These are phyloP conservation scores for Boletellus dicymbophilus DNA, from an alignment of 1,284 basidiomycete genomes.

Conservation along the genomic window DNA sequence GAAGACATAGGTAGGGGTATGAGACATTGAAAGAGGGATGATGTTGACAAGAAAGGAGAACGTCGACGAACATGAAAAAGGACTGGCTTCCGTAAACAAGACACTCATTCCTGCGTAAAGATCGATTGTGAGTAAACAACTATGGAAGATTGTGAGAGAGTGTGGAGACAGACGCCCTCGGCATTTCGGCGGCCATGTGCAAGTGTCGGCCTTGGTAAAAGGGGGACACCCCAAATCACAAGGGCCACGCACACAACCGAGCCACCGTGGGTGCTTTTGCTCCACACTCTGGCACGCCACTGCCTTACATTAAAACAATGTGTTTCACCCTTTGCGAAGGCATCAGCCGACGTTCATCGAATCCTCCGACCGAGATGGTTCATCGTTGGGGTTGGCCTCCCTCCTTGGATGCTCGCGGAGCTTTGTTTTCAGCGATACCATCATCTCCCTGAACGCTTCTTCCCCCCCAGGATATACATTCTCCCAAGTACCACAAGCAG, in stretches of 20 bases:
- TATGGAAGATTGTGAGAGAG: constrained; percentile 34
- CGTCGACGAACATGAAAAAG: constrained; percentile 21
- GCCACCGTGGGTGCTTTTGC: constrained; percentile 22
- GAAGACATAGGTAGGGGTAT: constrained; percentile 24
- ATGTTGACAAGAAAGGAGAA: constrained; percentile 20
- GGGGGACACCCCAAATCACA: constrained; percentile 33
- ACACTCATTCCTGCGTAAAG: constrained; percentile 35
- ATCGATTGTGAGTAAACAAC: constrained; percentile 33
- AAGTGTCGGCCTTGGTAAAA: constrained; percentile 8
- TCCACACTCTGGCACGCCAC: constrained; percentile 22
- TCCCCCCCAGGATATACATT: constrained; percentile 37
- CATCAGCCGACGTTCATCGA: constrained; percentile 33
- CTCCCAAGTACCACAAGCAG: constrained; percentile 31
- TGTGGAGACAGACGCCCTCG: constrained; percentile 35
- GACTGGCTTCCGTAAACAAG: constrained; percentile 31
- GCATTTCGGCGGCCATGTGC: constrained; percentile 33
- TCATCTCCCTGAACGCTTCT: constrained; percentile 37
- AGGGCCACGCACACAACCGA: constrained; percentile 19
- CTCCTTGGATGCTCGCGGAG: constrained; percentile 29
- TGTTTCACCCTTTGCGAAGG: constrained; percentile 15
- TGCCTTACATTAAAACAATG: constrained; percentile 29
- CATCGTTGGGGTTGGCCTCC: constrained; percentile 15
- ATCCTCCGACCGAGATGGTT: constrained; percentile 27
- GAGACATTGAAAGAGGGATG: constrained; percentile 22
- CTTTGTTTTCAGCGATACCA: constrained; percentile 38